These are phyloP conservation scores for Elsinoe arachidis DNA, from an alignment of 2,329 filamentous ascomycete genomes.

Conservation along the genomic window DNA sequence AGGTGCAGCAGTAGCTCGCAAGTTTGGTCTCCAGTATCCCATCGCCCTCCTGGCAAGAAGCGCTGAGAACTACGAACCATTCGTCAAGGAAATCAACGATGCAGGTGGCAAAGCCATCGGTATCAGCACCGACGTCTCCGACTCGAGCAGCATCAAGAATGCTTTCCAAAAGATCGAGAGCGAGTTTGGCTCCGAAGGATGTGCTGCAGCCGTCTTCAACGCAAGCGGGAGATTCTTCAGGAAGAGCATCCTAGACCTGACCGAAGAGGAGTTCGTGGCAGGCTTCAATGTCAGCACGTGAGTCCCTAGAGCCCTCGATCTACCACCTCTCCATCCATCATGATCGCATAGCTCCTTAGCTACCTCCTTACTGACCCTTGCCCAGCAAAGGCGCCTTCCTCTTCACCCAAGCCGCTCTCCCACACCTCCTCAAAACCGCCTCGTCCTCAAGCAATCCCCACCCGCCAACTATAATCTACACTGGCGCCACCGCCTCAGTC, in stretches of 20 bases:
- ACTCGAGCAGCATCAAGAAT: slow-evolving; percentile 44
- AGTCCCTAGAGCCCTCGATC: slow-evolving; percentile 18
- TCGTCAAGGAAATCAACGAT: slow-evolving; percentile 60
- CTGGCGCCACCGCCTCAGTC: slow-evolving; percentile 73
- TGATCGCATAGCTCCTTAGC: no score
- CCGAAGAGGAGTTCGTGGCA: slow-evolving; percentile 47
- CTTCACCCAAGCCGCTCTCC: slow-evolving; percentile 65
- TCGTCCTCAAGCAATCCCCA: slow-evolving; percentile 39
- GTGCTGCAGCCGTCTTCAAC: slow-evolving; percentile 60
- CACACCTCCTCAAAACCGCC: slow-evolving; percentile 58
- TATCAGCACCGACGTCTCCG: slow-evolving; percentile 57
- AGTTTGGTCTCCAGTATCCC: slow-evolving; percentile 56
- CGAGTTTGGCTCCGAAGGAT: slow-evolving; percentile 43
- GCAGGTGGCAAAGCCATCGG: slow-evolving; percentile 62
- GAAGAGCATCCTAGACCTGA: slow-evolving; percentile 54
- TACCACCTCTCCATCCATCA: no score
- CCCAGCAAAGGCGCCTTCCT: slow-evolving; percentile 59
- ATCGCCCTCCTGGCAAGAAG: slow-evolving; percentile 67
- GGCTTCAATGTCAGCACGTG: slow-evolving; percentile 45
- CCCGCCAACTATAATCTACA: slow-evolving; percentile 75
- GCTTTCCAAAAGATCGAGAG: slow-evolving; percentile 57
- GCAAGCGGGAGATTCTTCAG: slow-evolving; percentile 51
- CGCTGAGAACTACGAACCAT: slow-evolving; percentile 54
- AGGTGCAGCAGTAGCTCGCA: slow-evolving; percentile 52
- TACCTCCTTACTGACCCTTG: background rate